A percentile compares a stretch with the other conserved stretches of the same genome.
Conservation (phyloP, 1,284 basidiomycete species). For the Earliella scabrosa region DNA sequence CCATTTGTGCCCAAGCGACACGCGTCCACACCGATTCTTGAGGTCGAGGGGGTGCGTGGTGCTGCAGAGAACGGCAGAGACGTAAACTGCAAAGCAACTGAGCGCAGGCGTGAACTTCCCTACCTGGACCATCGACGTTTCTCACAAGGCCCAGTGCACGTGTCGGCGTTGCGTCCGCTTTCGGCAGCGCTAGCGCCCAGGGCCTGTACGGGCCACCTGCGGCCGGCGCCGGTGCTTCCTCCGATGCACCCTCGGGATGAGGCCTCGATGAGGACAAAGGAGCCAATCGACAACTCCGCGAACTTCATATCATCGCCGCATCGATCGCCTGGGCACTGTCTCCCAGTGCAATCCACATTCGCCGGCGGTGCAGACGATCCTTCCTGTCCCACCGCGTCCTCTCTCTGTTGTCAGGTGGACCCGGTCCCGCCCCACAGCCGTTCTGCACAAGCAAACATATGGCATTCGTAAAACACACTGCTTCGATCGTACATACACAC, state of each 20-base stretch:
- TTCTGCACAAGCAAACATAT: neutral
- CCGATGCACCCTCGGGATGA: slow-evolving; percentile 16
- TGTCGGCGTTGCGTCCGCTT: neutral
- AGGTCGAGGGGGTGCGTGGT: neutral
- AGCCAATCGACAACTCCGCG: slow-evolving; percentile 5
- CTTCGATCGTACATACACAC: neutral
- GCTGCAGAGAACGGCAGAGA: neutral
- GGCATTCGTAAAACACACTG: slow-evolving; percentile 1
- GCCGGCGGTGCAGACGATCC: neutral
- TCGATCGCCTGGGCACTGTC: slow-evolving; percentile 6
- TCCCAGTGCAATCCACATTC: neutral
- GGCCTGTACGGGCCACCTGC: neutral
- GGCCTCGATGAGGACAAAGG: too few species aligned
- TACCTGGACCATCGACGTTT: neutral
- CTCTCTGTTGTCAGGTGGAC: neutral
- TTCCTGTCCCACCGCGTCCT: neutral
- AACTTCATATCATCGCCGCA: slow-evolving; percentile 12
- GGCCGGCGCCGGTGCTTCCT: neutral
- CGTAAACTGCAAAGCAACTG: neutral
- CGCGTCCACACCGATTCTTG: neutral
- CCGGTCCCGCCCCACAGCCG: slow-evolving; percentile 4
- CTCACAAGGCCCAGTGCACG: neutral
- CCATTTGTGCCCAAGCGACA: neutral
- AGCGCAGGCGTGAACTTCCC: neutral
- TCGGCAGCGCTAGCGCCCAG: neutral